A percentile compares a stretch with the other conserved stretches of the same genome.
Evolutionary conservation across 2,329 filamentous ascomycete genomes (phyloP).

Genomic region (Colletotrichum sp.): DNA sequence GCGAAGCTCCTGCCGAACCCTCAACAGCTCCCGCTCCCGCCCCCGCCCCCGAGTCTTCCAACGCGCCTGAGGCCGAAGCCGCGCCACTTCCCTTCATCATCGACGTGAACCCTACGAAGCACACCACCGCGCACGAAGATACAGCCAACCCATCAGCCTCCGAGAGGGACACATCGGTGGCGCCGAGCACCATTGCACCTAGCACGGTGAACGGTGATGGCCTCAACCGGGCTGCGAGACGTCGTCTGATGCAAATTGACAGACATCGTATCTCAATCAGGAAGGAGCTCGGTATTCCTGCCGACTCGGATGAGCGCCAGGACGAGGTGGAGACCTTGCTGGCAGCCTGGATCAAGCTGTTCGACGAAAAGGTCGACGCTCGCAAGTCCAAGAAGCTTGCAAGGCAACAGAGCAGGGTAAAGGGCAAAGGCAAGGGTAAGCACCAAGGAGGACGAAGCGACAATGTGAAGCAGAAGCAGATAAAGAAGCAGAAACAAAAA

Average conservation of each 20-base stretch:
- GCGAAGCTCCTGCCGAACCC: neutral
- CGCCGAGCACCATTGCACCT: slow-evolving; percentile 1
- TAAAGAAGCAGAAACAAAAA: slow-evolving; percentile 19
- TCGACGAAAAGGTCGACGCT: slow-evolving; percentile 6
- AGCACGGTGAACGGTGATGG: slow-evolving; percentile 2
- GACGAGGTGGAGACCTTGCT: slow-evolving; percentile 13
- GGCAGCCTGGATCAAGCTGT: neutral
- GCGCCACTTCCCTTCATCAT: slow-evolving; percentile 1
- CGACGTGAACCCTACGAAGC: slow-evolving; percentile 9
- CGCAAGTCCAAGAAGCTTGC: slow-evolving; percentile 11
- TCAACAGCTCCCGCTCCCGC: neutral
- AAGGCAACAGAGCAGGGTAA: neutral
- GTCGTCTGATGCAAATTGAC: slow-evolving; percentile 17
- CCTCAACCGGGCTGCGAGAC: slow-evolving; percentile 19
- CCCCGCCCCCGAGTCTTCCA: neutral
- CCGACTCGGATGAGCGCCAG: slow-evolving; percentile 13
- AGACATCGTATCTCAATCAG: slow-evolving; percentile 4
- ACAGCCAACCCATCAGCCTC: neutral
- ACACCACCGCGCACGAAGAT: neutral
- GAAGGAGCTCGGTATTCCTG: slow-evolving; percentile 7
- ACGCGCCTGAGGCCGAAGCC: neutral
- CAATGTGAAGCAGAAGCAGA: slow-evolving; percentile 12
- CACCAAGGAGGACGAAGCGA: slow-evolving; percentile 7
- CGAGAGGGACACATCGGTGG: neutral
- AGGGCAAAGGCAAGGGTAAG: slow-evolving; percentile 13